Evolutionary conservation across 768 basidiomycete species (phyloP).

Genomic region (Mycena rebaudengoi): DNA sequence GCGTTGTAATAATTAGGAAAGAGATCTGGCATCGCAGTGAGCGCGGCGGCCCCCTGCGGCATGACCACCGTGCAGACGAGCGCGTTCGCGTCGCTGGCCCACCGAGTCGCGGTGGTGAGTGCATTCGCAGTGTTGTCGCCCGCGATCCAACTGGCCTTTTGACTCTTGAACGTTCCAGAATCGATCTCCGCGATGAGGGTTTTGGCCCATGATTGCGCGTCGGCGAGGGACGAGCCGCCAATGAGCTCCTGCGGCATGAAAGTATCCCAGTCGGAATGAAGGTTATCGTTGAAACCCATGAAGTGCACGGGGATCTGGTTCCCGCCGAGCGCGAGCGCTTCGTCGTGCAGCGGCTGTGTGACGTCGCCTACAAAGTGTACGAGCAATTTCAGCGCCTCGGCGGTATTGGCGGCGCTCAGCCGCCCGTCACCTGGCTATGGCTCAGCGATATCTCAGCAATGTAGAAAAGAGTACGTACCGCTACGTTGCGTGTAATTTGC

Average conservation of each 20-base stretch:
- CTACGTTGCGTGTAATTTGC: constrained; percentile 45
- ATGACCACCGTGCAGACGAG: constrained; percentile 41
- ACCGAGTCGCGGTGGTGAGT: constrained; percentile 34
- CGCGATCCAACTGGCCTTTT: constrained; percentile 20
- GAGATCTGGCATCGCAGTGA: constrained; percentile 24
- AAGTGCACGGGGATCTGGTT: constrained; percentile 32
- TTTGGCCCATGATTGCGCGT: constrained; percentile 29
- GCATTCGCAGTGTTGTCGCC: constrained; percentile 24
- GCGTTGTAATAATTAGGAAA: constrained; percentile 24
- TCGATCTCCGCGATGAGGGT: constrained; percentile 36
- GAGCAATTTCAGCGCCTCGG: constrained; percentile 46
- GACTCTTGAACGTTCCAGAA: constrained; percentile 12
- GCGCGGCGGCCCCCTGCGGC: constrained; percentile 31
- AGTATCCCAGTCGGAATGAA: constrained; percentile 37
- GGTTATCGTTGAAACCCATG: constrained; percentile 32
- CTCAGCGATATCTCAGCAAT: not conserved
- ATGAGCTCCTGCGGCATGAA: constrained; percentile 26
- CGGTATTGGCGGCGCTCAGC: constrained; percentile 36
- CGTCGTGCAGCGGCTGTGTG: constrained; percentile 39
- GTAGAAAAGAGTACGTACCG: not conserved
- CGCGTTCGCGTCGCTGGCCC: constrained; percentile 40
- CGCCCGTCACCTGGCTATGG: constrained; percentile 27
- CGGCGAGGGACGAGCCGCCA: constrained; percentile 26
- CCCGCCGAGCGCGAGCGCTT: constrained; percentile 36
- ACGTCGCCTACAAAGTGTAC: constrained; percentile 41